phyloP scores from a whole-genome alignment of 176 grass and related monocot species.

The Phyllostachys edulis region DNA sequence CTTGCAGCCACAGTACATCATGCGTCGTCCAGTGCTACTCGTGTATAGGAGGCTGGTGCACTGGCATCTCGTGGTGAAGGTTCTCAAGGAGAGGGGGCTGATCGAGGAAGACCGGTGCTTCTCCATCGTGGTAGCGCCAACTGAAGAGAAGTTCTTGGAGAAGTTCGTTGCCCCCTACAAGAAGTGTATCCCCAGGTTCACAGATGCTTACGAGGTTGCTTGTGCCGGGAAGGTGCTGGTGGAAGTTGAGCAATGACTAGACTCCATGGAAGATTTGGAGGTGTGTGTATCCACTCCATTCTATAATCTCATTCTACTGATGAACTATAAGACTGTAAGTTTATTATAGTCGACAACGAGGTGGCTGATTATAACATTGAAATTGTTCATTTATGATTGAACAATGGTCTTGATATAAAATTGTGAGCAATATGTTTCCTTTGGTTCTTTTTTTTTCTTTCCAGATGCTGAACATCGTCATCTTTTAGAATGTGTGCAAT shows the following conservation, averaged over 20 bases:
- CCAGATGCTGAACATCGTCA: too few relatives aligned
- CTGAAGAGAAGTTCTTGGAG: constrained; percentile 63
- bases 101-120: too few relatives aligned
- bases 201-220: constrained; percentile 43
- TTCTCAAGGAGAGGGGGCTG: too few relatives aligned
- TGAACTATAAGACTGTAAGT: too few relatives aligned
- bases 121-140: too few relatives aligned
- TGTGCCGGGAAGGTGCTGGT: constrained; percentile 2
- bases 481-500: constrained; percentile 11
- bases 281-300: constrained; percentile 1
- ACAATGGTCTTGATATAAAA: constrained; percentile 3
- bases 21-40: too few relatives aligned
- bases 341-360: background rate
- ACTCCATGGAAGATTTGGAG: background rate
- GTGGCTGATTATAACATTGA: too few relatives aligned
- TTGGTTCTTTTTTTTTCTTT: background rate
- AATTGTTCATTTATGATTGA: too few relatives aligned
- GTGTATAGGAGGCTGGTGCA: too few relatives aligned
- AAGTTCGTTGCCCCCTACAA: constrained; percentile 58
- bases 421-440: background rate
- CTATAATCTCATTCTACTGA: background rate
- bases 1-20: too few relatives aligned
- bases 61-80: too few relatives aligned
- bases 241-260: background rate
- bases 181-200: constrained; percentile 46